Evolutionary conservation across 2,329 filamentous ascomycete genomes (phyloP).

Genomic region (Myriosclerotinia curreyana): DNA sequence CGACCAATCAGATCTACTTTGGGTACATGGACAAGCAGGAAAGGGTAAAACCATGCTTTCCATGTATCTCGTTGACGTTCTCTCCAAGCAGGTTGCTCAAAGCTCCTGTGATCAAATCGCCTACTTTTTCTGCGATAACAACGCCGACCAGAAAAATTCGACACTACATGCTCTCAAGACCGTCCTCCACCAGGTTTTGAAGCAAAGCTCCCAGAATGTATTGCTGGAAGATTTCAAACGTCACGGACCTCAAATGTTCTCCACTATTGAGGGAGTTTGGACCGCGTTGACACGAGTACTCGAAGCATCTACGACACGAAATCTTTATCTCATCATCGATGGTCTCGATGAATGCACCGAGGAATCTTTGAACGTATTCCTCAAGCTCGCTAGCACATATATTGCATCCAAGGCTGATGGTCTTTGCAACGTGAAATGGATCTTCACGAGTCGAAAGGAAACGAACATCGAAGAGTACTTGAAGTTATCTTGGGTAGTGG

Average conservation of each 20-base stretch:
- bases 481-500: constrained; percentile 15
- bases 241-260: constrained; percentile 19
- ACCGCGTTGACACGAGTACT: constrained; percentile 16
- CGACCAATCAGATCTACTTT: constrained; percentile 19
- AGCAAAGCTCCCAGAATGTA: constrained; percentile 16
- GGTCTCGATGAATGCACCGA: constrained; percentile 22
- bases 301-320: constrained; percentile 18
- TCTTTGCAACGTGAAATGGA: constrained; percentile 23
- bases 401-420: constrained; percentile 15
- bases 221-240: constrained; percentile 20
- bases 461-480: constrained; percentile 20
- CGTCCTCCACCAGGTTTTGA: constrained; percentile 19
- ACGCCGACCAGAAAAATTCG: constrained; percentile 17
- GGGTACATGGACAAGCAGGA: constrained; percentile 22
- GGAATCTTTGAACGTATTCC: constrained; percentile 17
- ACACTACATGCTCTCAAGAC: constrained; percentile 22
- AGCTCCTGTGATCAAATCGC: constrained; percentile 17
- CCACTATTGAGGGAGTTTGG: constrained; percentile 21
- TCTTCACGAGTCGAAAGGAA: constrained; percentile 22
- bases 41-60: constrained; percentile 24
- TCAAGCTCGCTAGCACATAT: constrained; percentile 16
- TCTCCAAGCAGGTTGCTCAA: constrained; percentile 21
- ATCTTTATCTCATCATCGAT: constrained; percentile 22
- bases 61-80: constrained; percentile 18
- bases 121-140: constrained; percentile 22